These are phyloP conservation scores for Eucalyptus curtisii DNA, from an alignment of 345 rosid genomes.

Conservation along the genomic window DNA sequence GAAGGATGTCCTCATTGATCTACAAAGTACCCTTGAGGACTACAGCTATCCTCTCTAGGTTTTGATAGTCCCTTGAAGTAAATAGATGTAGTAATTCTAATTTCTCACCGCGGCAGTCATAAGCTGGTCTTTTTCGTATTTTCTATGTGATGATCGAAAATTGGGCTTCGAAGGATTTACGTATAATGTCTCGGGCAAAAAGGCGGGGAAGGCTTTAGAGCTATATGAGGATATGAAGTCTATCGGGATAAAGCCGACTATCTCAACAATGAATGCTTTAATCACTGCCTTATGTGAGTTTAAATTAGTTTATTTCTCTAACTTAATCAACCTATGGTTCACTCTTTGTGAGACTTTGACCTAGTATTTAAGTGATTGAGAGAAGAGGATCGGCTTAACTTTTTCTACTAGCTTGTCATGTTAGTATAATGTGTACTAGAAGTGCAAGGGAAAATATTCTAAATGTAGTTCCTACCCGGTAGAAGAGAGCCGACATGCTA, in stretches of 20 bases:
- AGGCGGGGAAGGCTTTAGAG: slow-evolving; percentile 81
- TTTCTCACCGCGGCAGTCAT: neutral
- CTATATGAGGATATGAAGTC: slow-evolving; percentile 63
- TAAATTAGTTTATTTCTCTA: too few relatives aligned
- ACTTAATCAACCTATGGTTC: neutral
- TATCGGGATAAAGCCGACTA: slow-evolving; percentile 49
- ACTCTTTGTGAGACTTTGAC: neutral
- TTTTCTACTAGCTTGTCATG: neutral
- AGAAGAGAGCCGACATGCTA: neutral
- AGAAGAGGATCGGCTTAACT: neutral
- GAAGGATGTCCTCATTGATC: neutral
- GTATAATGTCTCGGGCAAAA: slow-evolving; percentile 36
- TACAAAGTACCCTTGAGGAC: neutral
- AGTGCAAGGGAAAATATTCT: neutral
- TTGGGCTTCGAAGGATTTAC: neutral
- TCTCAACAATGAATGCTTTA: slow-evolving; percentile 73
- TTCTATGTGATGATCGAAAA: neutral
- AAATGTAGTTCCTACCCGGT: neutral
- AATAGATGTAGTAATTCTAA: neutral
- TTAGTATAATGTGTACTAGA: neutral
- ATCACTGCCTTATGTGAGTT: too few relatives aligned
- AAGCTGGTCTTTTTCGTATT: neutral
- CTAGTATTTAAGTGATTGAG: neutral
- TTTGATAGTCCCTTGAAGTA: neutral
- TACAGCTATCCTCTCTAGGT: neutral